These are phyloP conservation scores for Coelastrella sp. DNA, from an alignment of 139 green algal species.

Conservation along the genomic window DNA sequence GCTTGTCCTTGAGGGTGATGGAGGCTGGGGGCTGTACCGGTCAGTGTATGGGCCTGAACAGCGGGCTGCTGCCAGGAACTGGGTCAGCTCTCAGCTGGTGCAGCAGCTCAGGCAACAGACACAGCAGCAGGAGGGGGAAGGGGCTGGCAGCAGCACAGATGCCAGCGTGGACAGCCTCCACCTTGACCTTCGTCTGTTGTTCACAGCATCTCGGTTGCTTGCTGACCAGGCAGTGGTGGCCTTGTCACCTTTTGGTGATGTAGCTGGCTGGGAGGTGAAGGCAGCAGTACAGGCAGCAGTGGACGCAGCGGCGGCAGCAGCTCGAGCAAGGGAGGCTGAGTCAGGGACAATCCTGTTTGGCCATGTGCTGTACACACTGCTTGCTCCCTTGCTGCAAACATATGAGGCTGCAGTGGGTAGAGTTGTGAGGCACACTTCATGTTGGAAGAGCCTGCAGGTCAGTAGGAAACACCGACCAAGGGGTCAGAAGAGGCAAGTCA, in stretches of 20 bases:
- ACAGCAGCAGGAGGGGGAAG: background rate
- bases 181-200: background rate
- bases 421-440: background rate
- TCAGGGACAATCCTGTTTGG: background rate
- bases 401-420: background rate
- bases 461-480: background rate
- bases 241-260: background rate
- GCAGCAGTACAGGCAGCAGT: background rate
- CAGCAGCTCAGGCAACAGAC: background rate
- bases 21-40: conserved; percentile 19
- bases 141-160: background rate
- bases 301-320: background rate
- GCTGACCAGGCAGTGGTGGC: background rate
- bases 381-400: background rate
- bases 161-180: background rate
- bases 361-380: background rate
- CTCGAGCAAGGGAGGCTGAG: background rate
- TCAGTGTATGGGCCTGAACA: background rate
- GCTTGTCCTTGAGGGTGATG: conserved; percentile 15
- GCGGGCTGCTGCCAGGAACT: background rate
- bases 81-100: background rate
- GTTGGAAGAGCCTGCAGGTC: background rate
- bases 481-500: too few species aligned
- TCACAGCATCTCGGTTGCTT: background rate
- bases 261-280: background rate